A percentile compares a stretch with the other conserved stretches of the same genome.
Conservation (phyloP, 2,329 filamentous ascomycete genomes). For the Diplodia intermedia region DNA sequence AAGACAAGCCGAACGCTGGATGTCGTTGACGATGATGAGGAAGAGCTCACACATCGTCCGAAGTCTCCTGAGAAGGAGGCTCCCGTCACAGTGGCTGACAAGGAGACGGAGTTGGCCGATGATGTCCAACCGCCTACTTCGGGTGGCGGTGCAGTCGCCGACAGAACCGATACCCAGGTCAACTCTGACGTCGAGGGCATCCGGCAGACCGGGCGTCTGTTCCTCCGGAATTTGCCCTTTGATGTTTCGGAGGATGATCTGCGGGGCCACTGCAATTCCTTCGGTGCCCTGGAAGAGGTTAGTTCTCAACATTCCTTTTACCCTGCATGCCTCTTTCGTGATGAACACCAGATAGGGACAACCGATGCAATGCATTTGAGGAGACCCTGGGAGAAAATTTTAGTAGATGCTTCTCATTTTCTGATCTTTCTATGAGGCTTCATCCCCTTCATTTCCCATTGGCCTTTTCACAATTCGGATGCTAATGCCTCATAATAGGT, state of each 20-base stretch:
- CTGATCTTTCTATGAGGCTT: slow-evolving; percentile 61
- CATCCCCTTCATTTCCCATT: slow-evolving; percentile 6
- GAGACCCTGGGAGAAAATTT: slow-evolving; percentile 92
- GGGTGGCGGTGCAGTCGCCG: slow-evolving; percentile 42
- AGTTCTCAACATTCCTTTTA: slow-evolving; percentile 42
- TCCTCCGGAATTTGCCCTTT: slow-evolving; percentile 88
- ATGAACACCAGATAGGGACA: slow-evolving; percentile 99
- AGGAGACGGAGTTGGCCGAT: slow-evolving; percentile 33
- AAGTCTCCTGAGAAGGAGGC: slow-evolving; percentile 34
- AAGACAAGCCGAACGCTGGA: slow-evolving; percentile 86
- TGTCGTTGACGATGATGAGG: slow-evolving; percentile 76
- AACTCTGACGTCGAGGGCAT: slow-evolving; percentile 60
- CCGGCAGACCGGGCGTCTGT: slow-evolving; percentile 76
- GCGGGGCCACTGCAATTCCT: slow-evolving; percentile 71
- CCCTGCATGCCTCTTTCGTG: slow-evolving; percentile 56
- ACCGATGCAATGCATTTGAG: slow-evolving; percentile 95
- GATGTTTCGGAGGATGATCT: slow-evolving; percentile 79
- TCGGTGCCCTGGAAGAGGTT: slow-evolving; percentile 87
- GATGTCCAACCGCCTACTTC: slow-evolving; percentile 1
- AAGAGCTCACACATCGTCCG: slow-evolving; percentile 19
- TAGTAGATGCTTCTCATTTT: slow-evolving; percentile 99
- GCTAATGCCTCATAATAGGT: slow-evolving; percentile 65
- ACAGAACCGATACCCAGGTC: slow-evolving; percentile 55
- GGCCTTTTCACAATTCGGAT: slow-evolving; percentile 34
- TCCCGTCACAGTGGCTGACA: slow-evolving; percentile 11